Evolutionary conservation across 2,329 filamentous ascomycete species (phyloP).

Genomic region (Penicillium palitans): DNA sequence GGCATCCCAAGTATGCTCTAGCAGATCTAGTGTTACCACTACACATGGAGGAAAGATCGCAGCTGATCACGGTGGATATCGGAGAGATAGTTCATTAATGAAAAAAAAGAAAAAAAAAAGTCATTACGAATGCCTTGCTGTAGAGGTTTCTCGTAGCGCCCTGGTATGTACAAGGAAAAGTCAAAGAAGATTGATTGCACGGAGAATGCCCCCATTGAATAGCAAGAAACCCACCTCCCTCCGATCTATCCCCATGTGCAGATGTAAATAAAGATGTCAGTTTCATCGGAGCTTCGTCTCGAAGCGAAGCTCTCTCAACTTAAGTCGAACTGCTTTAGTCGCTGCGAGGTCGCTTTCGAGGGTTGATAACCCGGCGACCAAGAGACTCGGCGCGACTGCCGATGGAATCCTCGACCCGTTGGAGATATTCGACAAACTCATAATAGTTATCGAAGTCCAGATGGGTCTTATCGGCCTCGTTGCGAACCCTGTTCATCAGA

Average conservation of each 20-base stretch:
- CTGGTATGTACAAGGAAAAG: constrained; percentile 3
- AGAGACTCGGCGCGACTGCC: not conserved
- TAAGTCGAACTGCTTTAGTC: constrained; percentile 2
- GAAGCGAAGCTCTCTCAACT: not conserved
- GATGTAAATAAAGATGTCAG: not conserved
- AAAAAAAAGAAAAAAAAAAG: not conserved
- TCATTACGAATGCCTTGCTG: not conserved
- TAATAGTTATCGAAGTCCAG: constrained; percentile 11
- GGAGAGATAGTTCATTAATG: not conserved
- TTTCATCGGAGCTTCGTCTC: not conserved
- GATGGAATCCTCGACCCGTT: constrained; percentile 5
- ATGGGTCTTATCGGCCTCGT: constrained; percentile 5
- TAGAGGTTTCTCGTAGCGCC: not conserved
- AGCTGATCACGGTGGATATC: not conserved
- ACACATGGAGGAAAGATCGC: not conserved
- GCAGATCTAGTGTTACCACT: not conserved
- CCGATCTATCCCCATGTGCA: not conserved
- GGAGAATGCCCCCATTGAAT: not conserved
- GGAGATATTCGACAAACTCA: constrained; percentile 12
- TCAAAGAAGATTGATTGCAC: not conserved
- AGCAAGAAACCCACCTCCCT: not conserved
- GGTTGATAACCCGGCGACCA: constrained; percentile 1
- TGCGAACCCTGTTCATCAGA: not conserved
- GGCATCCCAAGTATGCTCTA: constrained; percentile 2
- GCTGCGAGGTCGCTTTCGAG: constrained; percentile 7